Conservation (phyloP, 495 filamentous ascomycete species). For the Aspergillus diversus region DNA sequence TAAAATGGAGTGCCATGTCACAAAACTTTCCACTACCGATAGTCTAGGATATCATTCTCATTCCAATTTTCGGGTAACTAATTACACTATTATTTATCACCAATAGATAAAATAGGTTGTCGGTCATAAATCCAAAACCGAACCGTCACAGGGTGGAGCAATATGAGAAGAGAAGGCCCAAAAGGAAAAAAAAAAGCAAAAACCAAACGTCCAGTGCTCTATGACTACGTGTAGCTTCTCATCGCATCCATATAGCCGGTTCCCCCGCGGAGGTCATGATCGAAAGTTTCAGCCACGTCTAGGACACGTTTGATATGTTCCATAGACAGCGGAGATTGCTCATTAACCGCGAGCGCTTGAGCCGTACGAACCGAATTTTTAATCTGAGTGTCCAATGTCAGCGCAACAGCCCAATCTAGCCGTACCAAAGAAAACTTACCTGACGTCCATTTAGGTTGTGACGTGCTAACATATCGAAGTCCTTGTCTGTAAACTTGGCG, state of each 20-base stretch:
- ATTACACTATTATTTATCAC: neutral
- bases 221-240: conserved; percentile 51
- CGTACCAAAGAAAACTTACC: conserved; percentile 40
- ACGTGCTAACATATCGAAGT: conserved; percentile 67
- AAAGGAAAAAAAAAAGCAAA: conserved; percentile 6
- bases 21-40: neutral
- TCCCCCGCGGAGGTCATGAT: conserved; percentile 73
- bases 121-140: no score
- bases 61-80: neutral
- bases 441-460: conserved; percentile 87
- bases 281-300: conserved; percentile 80
- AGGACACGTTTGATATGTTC: conserved; percentile 82
- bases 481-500: conserved; percentile 66
- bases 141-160: no score
- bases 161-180: neutral
- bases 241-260: conserved; percentile 58
- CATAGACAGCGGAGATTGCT: conserved; percentile 71
- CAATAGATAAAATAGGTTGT: no score
- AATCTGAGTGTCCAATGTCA: conserved; percentile 57
- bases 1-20: neutral
- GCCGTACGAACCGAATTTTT: conserved; percentile 90
- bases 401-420: neutral
- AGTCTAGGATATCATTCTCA: neutral
- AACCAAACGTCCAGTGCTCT: conserved; percentile 9
- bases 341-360: conserved; percentile 82